phyloP scores from a whole-genome alignment of 116 monocot species.

The Thalassia testudinum region DNA sequence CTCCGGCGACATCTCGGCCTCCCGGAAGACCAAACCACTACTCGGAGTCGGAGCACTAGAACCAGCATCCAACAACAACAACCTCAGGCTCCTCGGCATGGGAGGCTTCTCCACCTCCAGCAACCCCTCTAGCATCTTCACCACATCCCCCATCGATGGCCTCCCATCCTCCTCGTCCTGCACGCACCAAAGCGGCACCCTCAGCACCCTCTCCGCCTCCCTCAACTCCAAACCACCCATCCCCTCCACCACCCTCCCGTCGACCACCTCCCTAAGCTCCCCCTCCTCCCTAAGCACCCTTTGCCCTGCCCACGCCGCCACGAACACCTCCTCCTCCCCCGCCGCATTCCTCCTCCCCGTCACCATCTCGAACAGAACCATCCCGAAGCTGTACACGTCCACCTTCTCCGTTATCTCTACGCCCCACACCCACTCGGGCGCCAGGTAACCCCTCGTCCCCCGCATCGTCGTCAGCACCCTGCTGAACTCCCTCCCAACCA shows the following conservation, averaged over 20 bases:
- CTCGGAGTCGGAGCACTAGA: too few species aligned
- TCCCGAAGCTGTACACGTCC: constrained; percentile 15
- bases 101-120: constrained; percentile 22
- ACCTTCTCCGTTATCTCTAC: constrained; percentile 8
- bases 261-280: constrained; percentile 9
- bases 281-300: constrained; percentile 13
- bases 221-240: constrained; percentile 6
- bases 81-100: not conserved
- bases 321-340: not conserved
- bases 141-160: constrained; percentile 32
- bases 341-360: constrained; percentile 14
- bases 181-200: constrained; percentile 29
- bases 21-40: too few species aligned
- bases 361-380: constrained; percentile 13
- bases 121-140: constrained; percentile 23
- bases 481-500: constrained; percentile 10
- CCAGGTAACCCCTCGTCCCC: constrained; percentile 16
- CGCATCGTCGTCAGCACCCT: constrained; percentile 11
- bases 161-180: constrained; percentile 25
- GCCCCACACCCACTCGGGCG: constrained; percentile 13
- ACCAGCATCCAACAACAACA: too few species aligned
- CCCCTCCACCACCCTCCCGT: constrained; percentile 14
- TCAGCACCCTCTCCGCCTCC: constrained; percentile 9
- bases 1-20: too few species aligned
- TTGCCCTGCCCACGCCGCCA: constrained; percentile 11